Conservation (phyloP, 2,329 filamentous ascomycete species). For the Penicillium italicum region DNA sequence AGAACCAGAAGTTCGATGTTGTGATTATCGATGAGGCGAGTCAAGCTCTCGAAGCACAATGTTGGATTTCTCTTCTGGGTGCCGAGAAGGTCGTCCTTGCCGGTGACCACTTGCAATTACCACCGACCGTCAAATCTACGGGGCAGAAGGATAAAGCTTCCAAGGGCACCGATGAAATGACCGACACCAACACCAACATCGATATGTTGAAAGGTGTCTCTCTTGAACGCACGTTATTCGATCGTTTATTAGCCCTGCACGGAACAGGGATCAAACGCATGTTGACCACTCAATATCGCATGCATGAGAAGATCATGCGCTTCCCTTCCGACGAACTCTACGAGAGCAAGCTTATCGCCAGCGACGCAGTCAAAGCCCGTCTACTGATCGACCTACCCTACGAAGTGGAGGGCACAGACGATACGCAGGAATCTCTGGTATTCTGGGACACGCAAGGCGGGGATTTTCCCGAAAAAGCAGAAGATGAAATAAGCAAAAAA, state of each 20-base stretch:
- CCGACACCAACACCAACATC: slow-evolving; percentile 29
- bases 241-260: slow-evolving; percentile 77
- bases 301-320: slow-evolving; percentile 93
- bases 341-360: slow-evolving; percentile 74
- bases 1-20: slow-evolving; percentile 79
- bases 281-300: slow-evolving; percentile 95
- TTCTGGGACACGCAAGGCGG: slow-evolving; percentile 97
- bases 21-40: slow-evolving; percentile 95
- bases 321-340: slow-evolving; percentile 91
- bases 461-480: slow-evolving; percentile 77
- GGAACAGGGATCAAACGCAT: slow-evolving; percentile 83
- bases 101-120: slow-evolving; percentile 89
- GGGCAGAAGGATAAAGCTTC: slow-evolving; percentile 38
- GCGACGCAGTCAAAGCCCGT: slow-evolving; percentile 69
- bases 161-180: slow-evolving; percentile 31
- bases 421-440: slow-evolving; percentile 80
- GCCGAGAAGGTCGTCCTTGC: slow-evolving; percentile 83
- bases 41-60: slow-evolving; percentile 93
- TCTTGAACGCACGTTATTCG: slow-evolving; percentile 89
- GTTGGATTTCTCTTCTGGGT: slow-evolving; percentile 84
- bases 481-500: slow-evolving; percentile 61
- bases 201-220: slow-evolving; percentile 52
- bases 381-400: slow-evolving; percentile 76
- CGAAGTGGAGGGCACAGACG: slow-evolving; percentile 72
- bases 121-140: slow-evolving; percentile 86